phyloP scores from a whole-genome alignment of 2,329 filamentous ascomycete species.

The Xylaria sp. region DNA sequence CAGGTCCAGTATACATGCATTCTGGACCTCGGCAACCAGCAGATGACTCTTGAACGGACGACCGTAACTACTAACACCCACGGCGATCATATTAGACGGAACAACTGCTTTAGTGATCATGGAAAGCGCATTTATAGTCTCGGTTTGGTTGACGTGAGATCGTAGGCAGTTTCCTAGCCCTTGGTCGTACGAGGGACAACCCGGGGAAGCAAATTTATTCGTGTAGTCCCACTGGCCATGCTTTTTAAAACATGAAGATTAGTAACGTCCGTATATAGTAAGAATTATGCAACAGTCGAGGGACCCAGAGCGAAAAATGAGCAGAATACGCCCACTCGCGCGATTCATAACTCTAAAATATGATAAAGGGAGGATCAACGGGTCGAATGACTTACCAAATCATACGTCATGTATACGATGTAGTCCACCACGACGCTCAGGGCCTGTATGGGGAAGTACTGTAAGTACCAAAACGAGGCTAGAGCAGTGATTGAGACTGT shows the following conservation, averaged over 20 bases:
- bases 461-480: conserved; percentile 47
- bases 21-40: no score
- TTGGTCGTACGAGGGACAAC: conserved; percentile 12
- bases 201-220: conserved; percentile 24
- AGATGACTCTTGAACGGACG: conserved; percentile 45
- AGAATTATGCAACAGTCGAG: no score
- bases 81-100: conserved; percentile 39
- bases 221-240: conserved; percentile 43
- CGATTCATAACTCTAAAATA: no score
- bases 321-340: no score
- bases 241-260: no score
- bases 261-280: no score
- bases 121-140: conserved; percentile 45
- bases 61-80: conserved; percentile 36
- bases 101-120: conserved; percentile 43
- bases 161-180: conserved; percentile 49
- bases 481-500: conserved; percentile 41
- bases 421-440: conserved; percentile 42
- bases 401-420: conserved; percentile 43
- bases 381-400: no score
- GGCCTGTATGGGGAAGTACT: conserved; percentile 40
- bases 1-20: conserved; percentile 49
- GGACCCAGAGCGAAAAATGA: no score
- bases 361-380: no score
- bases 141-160: conserved; percentile 48